Base-by-base conservation (phyloP, 2,329 filamentous ascomycete species). In the Orbilia ellipsospora region DNA sequence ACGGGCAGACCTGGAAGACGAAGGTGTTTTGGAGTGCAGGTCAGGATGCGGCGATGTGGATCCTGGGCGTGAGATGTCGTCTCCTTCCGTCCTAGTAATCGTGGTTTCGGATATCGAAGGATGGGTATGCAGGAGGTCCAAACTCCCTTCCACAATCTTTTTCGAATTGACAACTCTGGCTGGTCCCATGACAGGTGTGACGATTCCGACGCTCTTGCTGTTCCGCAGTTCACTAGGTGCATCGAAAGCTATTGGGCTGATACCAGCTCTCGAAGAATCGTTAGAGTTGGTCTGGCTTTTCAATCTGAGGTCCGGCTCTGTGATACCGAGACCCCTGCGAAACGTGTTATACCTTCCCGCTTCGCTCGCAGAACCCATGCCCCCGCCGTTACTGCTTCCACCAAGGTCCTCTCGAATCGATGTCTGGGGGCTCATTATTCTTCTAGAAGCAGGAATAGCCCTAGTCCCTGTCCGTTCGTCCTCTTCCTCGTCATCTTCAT, bases 281-380 rank as follows among this genome's bases (percentile, higher is more conserved):
- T 48, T 63, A 13, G 73, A 76, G 63, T 70, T 76, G 13, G 73
- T 65, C 60, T 65, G 73, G 62, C 73, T 76, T 57, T 76, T 76
- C 51, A 64, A 65, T 48, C 36, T 70, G 50, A 65, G 45, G 60
- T 69, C 73, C 31, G 64, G 65, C 36, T 76, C 73, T 61, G 66
- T 76, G 60, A 70, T 57, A 76, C 73, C 73, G 28, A 69, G 48
- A 62, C 73, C 66, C 65, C 65, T 65, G 73, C 73, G 64, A 70
- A 70, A 76, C 61, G 64, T 74, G 70, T 74, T 74, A 68, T 74
- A 74, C 70, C 70, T 74, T 74, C 70, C 70, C 54, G 73, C 60
- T 70, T 70, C 73, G 60, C 59, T 76, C 65, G 70, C 50, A 16
- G 73, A 70, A 68, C 64, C 63, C 65, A 64, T 36, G 44, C 50